These are phyloP conservation scores for Bremia lactucae DNA, from an alignment of 352 stramenopile genomes.

Conservation along the genomic window DNA sequence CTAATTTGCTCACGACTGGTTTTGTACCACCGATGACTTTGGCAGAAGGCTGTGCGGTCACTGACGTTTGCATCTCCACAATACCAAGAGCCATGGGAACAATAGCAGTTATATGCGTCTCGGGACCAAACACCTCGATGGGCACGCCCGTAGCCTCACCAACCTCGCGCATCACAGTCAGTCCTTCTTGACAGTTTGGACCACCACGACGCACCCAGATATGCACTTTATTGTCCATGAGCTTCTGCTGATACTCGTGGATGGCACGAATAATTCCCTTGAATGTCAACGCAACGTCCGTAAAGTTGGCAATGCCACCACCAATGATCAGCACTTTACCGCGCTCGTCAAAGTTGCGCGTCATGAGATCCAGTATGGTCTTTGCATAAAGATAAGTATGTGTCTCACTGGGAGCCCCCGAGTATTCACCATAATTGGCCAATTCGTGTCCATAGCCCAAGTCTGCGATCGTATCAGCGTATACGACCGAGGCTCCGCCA, in stretches of 20 bases:
- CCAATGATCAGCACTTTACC: conserved; percentile 96
- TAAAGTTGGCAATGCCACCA: conserved; percentile 97
- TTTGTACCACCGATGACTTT: conserved; percentile 17
- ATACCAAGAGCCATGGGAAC: conserved; percentile 91
- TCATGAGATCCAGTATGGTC: conserved; percentile 95
- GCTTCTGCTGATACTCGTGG: conserved; percentile 85
- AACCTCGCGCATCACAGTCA: conserved; percentile 88
- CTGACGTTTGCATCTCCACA: conserved; percentile 39
- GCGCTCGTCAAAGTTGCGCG: conserved; percentile 78
- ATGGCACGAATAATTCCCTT: conserved; percentile 95
- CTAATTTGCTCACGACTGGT: conserved; percentile 12
- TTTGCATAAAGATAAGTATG: conserved; percentile 97
- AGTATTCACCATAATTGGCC: conserved; percentile 97
- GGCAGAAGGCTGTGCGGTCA: conserved; percentile 8
- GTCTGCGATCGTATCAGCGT: conserved; percentile 96
- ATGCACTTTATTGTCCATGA: conserved; percentile 83
- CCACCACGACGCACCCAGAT: conserved; percentile 94
- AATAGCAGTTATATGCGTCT: conserved; percentile 93
- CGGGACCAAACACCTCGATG: conserved; percentile 92
- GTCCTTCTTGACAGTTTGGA: conserved; percentile 94
- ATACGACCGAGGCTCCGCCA: conserved; percentile 92
- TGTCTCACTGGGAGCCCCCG: conserved; percentile 90
- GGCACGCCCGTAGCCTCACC: conserved; percentile 83
- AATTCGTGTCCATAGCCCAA: conserved; percentile 89
- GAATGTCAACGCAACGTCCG: conserved; percentile 94